phyloP scores from a whole-genome alignment of 768 basidiomycete genomes.

The Pulveroboletus sp. region DNA sequence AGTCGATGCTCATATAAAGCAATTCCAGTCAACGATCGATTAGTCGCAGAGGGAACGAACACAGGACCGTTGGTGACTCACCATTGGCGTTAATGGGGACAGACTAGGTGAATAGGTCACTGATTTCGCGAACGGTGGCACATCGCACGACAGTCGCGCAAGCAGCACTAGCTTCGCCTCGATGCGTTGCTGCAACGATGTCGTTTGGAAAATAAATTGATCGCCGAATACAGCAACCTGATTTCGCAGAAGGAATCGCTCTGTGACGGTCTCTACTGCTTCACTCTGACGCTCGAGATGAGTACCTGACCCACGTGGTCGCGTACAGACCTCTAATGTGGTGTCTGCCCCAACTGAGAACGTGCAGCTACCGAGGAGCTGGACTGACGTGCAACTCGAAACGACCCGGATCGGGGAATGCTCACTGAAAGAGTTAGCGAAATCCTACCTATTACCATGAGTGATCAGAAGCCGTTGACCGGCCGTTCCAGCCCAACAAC shows the following conservation, averaged over 20 bases:
- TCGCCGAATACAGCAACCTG: conserved; percentile 28
- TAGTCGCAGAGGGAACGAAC: not conserved
- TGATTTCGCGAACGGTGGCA: conserved; percentile 30
- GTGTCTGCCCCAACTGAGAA: conserved; percentile 5
- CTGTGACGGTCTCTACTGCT: conserved; percentile 17
- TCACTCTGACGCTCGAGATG: conserved; percentile 12
- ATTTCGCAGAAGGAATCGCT: conserved; percentile 28
- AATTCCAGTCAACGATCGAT: conserved; percentile 5
- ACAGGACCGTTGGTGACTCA: conserved; percentile 12
- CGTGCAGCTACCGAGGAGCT: conserved; percentile 27
- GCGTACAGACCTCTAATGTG: conserved; percentile 14
- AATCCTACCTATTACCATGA: conserved; percentile 27
- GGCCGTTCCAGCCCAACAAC: not conserved
- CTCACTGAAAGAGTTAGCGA: conserved; percentile 30
- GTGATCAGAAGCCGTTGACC: not conserved
- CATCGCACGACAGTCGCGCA: conserved; percentile 25
- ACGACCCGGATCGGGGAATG: not conserved
- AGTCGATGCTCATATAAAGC: conserved; percentile 18
- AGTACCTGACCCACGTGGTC: conserved; percentile 3
- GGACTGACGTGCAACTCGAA: not conserved
- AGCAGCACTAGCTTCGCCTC: conserved; percentile 26
- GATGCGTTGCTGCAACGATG: conserved; percentile 18
- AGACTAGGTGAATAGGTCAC: conserved; percentile 29
- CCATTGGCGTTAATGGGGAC: conserved; percentile 23
- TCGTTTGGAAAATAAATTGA: conserved; percentile 27